Percentiles rank a stretch among this genome's conserved stretches.
phyloP scores from a whole-genome alignment of 768 basidiomycete species.

The Cystofilobasidium capitatum region DNA sequence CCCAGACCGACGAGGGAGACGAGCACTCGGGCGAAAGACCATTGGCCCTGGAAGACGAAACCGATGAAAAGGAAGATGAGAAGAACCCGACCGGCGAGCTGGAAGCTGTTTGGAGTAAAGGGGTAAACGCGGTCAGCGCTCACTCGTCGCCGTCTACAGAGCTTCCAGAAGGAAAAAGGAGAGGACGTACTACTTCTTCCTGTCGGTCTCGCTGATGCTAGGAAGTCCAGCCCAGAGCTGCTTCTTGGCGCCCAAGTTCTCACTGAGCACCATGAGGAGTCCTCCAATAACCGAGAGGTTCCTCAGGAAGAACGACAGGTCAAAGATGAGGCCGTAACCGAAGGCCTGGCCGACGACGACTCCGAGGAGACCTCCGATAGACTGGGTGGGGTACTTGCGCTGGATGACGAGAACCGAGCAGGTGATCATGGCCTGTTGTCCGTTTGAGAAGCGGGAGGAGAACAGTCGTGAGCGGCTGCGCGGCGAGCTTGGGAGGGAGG shows the following conservation, averaged over 20 bases:
- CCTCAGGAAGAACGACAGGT: constrained; percentile 99
- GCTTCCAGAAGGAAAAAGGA: not conserved
- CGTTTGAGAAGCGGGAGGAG: not conserved
- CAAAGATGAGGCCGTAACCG: constrained; percentile 98
- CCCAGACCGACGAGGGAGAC: constrained; percentile 82
- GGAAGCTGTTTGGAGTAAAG: constrained; percentile 54
- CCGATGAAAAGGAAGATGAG: constrained; percentile 99
- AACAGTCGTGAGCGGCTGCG: not conserved
- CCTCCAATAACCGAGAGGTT: constrained; percentile 97
- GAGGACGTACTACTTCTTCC: constrained; percentile 84
- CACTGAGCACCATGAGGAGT: constrained; percentile 97
- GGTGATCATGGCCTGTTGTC: constrained; percentile 78
- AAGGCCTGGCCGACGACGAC: constrained; percentile 90
- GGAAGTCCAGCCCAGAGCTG: constrained; percentile 85
- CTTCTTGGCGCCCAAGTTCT: constrained; percentile 80
- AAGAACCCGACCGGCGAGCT: constrained; percentile 89
- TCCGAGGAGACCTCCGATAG: constrained; percentile 75
- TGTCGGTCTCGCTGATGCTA: constrained; percentile 80
- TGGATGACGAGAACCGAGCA: constrained; percentile 77
- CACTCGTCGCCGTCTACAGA: not conserved
- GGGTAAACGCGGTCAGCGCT: not conserved
- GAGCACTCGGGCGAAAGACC: constrained; percentile 74
- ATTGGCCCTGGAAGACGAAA: constrained; percentile 86
- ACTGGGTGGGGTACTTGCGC: constrained; percentile 77
- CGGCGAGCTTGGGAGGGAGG: not conserved